phyloP scores from a whole-genome alignment of 2,329 filamentous ascomycete genomes.

The Aspergillus ochraceus region DNA sequence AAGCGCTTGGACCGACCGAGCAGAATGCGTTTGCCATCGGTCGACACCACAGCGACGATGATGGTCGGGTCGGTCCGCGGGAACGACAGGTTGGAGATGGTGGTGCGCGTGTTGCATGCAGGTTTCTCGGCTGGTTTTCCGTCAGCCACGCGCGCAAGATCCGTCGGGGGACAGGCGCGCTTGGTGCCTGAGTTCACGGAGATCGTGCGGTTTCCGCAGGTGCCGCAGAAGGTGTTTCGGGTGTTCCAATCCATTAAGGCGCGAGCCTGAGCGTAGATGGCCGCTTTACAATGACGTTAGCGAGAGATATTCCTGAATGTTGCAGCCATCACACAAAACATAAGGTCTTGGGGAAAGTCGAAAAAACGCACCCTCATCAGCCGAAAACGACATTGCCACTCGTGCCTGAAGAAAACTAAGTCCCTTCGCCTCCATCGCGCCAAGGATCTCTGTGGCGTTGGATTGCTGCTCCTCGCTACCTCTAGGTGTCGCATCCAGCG shows the following conservation, averaged over 20 bases:
- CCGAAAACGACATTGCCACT: conserved; percentile 60
- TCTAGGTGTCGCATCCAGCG: conserved; percentile 79
- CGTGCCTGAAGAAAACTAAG: conserved; percentile 67
- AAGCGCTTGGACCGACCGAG: conserved; percentile 83
- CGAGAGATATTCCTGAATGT: background rate
- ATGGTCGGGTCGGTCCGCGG: conserved; percentile 92
- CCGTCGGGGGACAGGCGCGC: conserved; percentile 45
- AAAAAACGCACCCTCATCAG: conserved; percentile 57
- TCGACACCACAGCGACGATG: conserved; percentile 87
- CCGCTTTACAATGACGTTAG: conserved; percentile 56
- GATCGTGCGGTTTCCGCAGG: conserved; percentile 80
- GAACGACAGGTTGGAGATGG: conserved; percentile 87
- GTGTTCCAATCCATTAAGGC: conserved; percentile 92
- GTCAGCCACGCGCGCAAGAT: conserved; percentile 33
- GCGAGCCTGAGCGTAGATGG: conserved; percentile 85
- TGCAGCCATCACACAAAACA: background rate
- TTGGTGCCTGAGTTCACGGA: conserved; percentile 46
- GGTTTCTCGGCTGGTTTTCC: conserved; percentile 50
- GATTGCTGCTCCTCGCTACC: conserved; percentile 59
- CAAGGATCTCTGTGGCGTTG: conserved; percentile 59
- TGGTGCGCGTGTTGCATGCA: conserved; percentile 77
- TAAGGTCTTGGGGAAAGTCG: background rate
- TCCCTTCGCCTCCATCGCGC: conserved; percentile 60
- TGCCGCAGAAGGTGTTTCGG: conserved; percentile 87
- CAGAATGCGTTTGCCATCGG: conserved; percentile 73